A percentile compares a stretch with the other conserved stretches of the same genome.
phyloP scores from a whole-genome alignment of 208 protist species.

The Leishmania braziliensis region DNA sequence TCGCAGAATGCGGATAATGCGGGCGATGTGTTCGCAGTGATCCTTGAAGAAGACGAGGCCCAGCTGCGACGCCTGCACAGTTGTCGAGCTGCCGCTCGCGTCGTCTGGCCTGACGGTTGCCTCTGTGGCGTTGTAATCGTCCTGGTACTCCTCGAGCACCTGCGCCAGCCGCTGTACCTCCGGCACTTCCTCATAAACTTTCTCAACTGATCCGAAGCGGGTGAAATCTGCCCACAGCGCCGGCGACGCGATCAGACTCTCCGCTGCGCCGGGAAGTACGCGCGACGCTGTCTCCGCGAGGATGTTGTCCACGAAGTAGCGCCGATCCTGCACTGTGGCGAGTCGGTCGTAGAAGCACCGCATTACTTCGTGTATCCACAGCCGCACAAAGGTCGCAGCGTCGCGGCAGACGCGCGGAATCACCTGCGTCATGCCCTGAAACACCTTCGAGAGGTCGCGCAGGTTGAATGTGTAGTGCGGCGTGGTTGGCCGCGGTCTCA shows the following conservation, averaged over 20 bases:
- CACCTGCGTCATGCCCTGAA: slow-evolving; percentile 94
- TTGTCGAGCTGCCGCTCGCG: slow-evolving; percentile 9
- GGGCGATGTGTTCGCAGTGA: slow-evolving; percentile 96
- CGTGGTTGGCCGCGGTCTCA: slow-evolving; percentile 96
- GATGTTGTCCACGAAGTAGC: slow-evolving; percentile 92
- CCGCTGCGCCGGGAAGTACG: slow-evolving; percentile 55
- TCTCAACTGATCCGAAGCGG: slow-evolving; percentile 82
- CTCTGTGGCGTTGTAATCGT: slow-evolving; percentile 92
- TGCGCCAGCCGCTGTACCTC: slow-evolving; percentile 71
- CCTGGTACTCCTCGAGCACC: slow-evolving; percentile 91
- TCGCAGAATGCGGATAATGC: slow-evolving; percentile 96
- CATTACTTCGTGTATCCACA: slow-evolving; percentile 97
- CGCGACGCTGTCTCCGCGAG: slow-evolving; percentile 83
- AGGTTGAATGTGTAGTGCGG: slow-evolving; percentile 99
- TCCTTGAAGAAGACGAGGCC: slow-evolving; percentile 94
- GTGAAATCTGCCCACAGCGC: slow-evolving; percentile 96
- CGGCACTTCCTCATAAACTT: slow-evolving; percentile 89
- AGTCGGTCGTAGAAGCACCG: slow-evolving; percentile 98
- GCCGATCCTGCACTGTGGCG: slow-evolving; percentile 92
- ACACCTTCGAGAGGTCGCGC: slow-evolving; percentile 97
- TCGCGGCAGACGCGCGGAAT: slow-evolving; percentile 84
- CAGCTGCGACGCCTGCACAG: slow-evolving; percentile 49
- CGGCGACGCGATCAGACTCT: slow-evolving; percentile 30
- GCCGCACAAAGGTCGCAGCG: slow-evolving; percentile 55
- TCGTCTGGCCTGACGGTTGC: slow-evolving; percentile 29